These are phyloP conservation scores for Phaeosphaeriaceae sp. DNA, from an alignment of 2,329 filamentous ascomycete genomes.

Conservation along the genomic window DNA sequence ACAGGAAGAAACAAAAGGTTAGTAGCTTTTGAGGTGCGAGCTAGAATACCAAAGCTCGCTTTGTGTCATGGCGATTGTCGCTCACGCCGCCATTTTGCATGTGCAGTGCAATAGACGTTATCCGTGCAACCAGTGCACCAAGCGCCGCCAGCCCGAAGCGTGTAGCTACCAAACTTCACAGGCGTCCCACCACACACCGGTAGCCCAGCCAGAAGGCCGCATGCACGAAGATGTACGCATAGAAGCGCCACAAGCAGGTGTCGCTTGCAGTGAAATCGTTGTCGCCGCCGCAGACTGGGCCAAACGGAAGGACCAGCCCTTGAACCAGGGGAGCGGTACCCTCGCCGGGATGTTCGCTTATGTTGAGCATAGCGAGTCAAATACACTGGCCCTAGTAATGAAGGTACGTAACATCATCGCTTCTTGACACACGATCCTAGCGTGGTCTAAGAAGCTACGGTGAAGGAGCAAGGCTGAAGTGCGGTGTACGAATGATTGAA, in stretches of 20 bases:
- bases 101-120: slow-evolving; percentile 17
- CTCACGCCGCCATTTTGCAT: background rate
- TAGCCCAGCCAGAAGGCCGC: background rate
- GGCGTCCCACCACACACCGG: background rate
- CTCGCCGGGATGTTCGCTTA: background rate
- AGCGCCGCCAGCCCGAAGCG: slow-evolving; percentile 12
- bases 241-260: background rate
- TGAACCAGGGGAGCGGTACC: background rate
- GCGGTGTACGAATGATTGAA: background rate
- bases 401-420: background rate
- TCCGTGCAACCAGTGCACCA: slow-evolving; percentile 19
- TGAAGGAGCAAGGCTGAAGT: too few relatives aligned
- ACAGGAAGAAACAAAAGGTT: slow-evolving; percentile 10
- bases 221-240: background rate
- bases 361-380: background rate
- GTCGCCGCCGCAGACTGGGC: background rate
- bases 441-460: background rate
- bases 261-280: background rate
- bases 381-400: background rate
- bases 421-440: background rate
- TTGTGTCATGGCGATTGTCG: too few relatives aligned
- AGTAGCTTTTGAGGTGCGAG: background rate
- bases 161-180: background rate
- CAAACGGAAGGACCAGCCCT: background rate
- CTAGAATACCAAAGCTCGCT: too few relatives aligned